phyloP scores from a whole-genome alignment of 2,329 filamentous ascomycete genomes.

The Cercospora sp. region DNA sequence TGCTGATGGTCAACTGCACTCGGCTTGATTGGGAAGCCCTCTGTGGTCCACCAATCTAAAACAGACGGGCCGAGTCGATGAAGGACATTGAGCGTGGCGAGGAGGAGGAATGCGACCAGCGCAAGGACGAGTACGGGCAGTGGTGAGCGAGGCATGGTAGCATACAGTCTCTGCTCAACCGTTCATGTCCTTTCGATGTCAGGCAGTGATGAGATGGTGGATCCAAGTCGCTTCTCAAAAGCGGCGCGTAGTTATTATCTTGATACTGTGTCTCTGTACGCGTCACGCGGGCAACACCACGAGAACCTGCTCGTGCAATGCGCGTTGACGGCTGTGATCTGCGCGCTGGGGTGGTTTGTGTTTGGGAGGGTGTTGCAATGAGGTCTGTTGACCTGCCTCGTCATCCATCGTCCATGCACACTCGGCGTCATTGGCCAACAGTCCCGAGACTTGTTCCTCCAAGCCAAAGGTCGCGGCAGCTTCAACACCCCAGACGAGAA shows the following conservation, averaged over 20 bases:
- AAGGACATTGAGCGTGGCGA: conserved; percentile 24
- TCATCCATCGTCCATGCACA: not conserved
- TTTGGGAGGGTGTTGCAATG: not conserved
- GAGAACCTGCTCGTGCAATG: not conserved
- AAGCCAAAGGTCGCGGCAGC: not conserved
- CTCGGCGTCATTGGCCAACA: not conserved
- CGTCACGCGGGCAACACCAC: not conserved
- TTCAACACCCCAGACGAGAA: not conserved
- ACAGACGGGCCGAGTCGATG: conserved; percentile 23
- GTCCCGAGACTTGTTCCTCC: not conserved
- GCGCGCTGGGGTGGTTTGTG: not conserved
- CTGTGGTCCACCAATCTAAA: conserved; percentile 16
- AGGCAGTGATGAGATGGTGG: not conserved
- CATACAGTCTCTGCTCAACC: not conserved
- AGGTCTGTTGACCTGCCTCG: conserved; percentile 1
- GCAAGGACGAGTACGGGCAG: conserved; percentile 21
- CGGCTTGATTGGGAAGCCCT: not conserved
- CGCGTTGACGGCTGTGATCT: not conserved
- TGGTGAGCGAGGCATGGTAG: conserved; percentile 26
- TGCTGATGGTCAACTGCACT: conserved; percentile 2
- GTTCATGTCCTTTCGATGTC: not conserved
- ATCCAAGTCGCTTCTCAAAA: not conserved
- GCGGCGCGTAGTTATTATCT: not conserved
- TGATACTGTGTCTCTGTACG: not conserved
- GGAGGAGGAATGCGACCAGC: conserved; percentile 22